Conservation (phyloP, 768 basidiomycete genomes). For the Suillus plorans region DNA sequence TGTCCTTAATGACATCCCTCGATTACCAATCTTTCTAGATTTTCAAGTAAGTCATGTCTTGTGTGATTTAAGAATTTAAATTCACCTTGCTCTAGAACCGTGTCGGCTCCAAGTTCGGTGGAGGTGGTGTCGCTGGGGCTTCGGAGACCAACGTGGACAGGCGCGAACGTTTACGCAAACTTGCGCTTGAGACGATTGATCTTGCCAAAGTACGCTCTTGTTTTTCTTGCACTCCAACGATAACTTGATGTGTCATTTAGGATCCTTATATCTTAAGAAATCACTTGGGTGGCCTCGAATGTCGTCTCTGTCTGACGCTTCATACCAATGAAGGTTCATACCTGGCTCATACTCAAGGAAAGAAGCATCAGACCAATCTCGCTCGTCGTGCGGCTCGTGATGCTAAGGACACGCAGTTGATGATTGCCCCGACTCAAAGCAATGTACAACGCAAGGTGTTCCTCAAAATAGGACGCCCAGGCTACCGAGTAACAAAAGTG, state of each 20-base stretch:
- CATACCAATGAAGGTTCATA: slow-evolving; percentile 99
- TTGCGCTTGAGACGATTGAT: slow-evolving; percentile 97
- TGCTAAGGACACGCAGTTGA: slow-evolving; percentile 90
- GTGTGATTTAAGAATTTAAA: not conserved
- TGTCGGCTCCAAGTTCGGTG: slow-evolving; percentile 94
- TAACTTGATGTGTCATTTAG: slow-evolving; percentile 37
- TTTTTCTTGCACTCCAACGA: not conserved
- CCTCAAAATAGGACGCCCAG: slow-evolving; percentile 95
- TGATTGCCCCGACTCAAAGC: slow-evolving; percentile 82
- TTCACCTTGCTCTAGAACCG: slow-evolving; percentile 62
- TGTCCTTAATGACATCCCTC: not conserved
- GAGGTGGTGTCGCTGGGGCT: slow-evolving; percentile 93
- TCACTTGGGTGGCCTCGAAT: slow-evolving; percentile 97
- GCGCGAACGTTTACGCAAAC: slow-evolving; percentile 90
- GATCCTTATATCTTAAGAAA: slow-evolving; percentile 99
- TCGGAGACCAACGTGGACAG: slow-evolving; percentile 96
- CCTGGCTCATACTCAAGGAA: slow-evolving; percentile 98
- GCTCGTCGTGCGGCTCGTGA: slow-evolving; percentile 97
- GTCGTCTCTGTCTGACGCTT: slow-evolving; percentile 93
- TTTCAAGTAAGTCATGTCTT: slow-evolving; percentile 54
- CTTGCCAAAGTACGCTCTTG: slow-evolving; percentile 76
- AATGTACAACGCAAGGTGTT: slow-evolving; percentile 93
- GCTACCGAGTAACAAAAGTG: slow-evolving; percentile 96
- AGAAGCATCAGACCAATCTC: slow-evolving; percentile 99
- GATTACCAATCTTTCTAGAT: slow-evolving; percentile 39